phyloP scores from a whole-genome alignment of 805 yeast genomes.

The Nakazawaea siamensis region DNA sequence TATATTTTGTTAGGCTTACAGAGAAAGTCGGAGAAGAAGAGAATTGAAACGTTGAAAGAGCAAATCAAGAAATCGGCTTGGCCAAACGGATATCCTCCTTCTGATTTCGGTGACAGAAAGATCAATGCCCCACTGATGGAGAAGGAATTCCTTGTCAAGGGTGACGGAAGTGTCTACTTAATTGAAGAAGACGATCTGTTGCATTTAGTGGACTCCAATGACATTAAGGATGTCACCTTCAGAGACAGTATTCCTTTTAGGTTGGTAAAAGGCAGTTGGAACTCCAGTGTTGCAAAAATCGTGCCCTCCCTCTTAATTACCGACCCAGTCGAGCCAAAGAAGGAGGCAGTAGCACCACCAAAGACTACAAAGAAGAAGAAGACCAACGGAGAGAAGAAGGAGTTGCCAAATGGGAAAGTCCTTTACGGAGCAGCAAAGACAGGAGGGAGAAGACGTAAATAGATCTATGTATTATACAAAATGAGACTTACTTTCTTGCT shows the following conservation, averaged over 20 bases:
- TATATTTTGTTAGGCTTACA: slow-evolving; percentile 45
- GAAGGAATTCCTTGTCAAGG: slow-evolving; percentile 44
- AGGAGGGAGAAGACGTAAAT: slow-evolving; percentile 8
- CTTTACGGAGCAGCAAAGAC: slow-evolving; percentile 19
- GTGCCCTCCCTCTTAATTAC: slow-evolving; percentile 12
- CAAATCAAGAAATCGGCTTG: slow-evolving; percentile 49
- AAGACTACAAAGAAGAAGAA: slow-evolving; percentile 24
- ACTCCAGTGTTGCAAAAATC: slow-evolving; percentile 30
- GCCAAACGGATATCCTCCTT: slow-evolving; percentile 34
- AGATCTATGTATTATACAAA: too few relatives aligned
- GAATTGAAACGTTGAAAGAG: slow-evolving; percentile 42
- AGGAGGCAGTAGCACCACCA: slow-evolving; percentile 1
- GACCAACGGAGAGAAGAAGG: slow-evolving; percentile 34
- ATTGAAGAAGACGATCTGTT: slow-evolving; percentile 32
- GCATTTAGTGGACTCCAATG: slow-evolving; percentile 36
- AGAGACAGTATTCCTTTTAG: slow-evolving; percentile 39
- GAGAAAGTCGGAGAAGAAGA: slow-evolving; percentile 46
- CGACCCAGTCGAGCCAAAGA: slow-evolving; percentile 9
- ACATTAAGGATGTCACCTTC: slow-evolving; percentile 30
- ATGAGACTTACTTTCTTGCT: background rate
- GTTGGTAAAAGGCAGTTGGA: slow-evolving; percentile 36
- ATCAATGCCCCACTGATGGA: slow-evolving; percentile 33
- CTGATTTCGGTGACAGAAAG: slow-evolving; percentile 39
- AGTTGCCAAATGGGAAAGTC: slow-evolving; percentile 56
- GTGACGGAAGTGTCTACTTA: slow-evolving; percentile 49